These are phyloP conservation scores for Funneliformis geosporum DNA, from an alignment of 192 early-diverging fungal species.

Conservation along the genomic window DNA sequence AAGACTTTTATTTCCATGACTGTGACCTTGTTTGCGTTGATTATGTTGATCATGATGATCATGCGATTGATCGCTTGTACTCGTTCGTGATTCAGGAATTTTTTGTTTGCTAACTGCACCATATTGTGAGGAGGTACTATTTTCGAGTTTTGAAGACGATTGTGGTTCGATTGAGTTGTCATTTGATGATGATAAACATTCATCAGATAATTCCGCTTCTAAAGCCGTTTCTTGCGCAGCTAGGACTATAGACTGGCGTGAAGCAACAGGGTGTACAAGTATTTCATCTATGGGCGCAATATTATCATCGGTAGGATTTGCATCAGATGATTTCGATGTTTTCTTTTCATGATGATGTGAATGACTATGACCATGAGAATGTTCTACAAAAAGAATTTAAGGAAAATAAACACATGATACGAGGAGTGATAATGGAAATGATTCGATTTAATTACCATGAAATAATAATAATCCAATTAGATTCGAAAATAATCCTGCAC, in stretches of 20 bases:
- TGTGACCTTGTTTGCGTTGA: constrained; percentile 34
- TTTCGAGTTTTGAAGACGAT: background rate
- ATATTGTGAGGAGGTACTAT: background rate
- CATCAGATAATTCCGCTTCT: constrained; percentile 23
- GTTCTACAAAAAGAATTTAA: constrained; percentile 32
- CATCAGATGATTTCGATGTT: constrained; percentile 10
- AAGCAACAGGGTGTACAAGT: constrained; percentile 51
- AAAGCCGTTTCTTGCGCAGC: constrained; percentile 41
- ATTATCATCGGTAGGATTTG: background rate
- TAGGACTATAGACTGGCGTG: constrained; percentile 53
- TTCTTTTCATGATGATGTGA: constrained; percentile 34
- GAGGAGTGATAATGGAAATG: background rate
- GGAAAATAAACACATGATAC: background rate
- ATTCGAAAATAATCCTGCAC: constrained; percentile 77
- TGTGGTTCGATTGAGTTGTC: background rate
- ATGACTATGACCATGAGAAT: constrained; percentile 64
- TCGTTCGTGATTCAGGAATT: background rate
- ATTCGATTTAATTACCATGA: constrained; percentile 53
- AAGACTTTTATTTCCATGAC: constrained; percentile 40
- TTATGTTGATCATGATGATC: constrained; percentile 41
- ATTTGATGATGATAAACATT: constrained; percentile 20
- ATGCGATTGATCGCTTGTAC: constrained; percentile 30
- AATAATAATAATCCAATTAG: constrained; percentile 81
- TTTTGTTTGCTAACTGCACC: background rate
- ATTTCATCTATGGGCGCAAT: constrained; percentile 41